Evolutionary conservation across 352 stramenopile species (phyloP).

Genomic region (Elongisporangium prolatum): DNA sequence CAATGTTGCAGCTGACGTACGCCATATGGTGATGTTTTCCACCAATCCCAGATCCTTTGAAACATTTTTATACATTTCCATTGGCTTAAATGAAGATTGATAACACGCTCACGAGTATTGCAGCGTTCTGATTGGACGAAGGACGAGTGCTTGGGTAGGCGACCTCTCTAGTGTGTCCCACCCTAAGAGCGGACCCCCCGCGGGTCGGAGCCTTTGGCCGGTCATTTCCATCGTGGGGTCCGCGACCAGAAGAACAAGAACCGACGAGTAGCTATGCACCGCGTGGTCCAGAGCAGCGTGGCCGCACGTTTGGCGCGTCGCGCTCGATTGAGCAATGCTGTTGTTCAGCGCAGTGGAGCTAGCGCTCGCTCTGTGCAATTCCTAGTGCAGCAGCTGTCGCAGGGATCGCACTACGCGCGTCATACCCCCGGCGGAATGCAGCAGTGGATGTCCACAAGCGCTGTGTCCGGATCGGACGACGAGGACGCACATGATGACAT

Average conservation of each 20-base stretch:
- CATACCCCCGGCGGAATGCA: not conserved
- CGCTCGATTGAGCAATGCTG: not conserved
- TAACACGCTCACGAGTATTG: not conserved
- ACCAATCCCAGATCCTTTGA: not conserved
- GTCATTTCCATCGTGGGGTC: not conserved
- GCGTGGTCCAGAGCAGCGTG: not conserved
- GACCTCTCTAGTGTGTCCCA: not conserved
- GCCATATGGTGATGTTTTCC: not conserved
- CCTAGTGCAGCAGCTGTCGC: not conserved
- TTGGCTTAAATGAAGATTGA: not conserved
- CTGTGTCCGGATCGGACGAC: slow-evolving; percentile 14
- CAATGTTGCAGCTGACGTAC: not conserved
- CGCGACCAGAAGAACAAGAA: slow-evolving; percentile 6
- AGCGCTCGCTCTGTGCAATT: not conserved
- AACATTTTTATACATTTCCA: not conserved
- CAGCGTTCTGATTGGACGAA: slow-evolving; percentile 6
- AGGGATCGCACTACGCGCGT: not conserved
- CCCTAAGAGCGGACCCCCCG: not conserved
- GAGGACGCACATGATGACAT: slow-evolving; percentile 16
- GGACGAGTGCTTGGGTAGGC: slow-evolving; percentile 1
- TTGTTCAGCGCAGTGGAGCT: not conserved
- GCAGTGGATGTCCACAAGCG: slow-evolving; percentile 14
- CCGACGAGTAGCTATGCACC: not conserved
- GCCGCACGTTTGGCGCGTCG: not conserved
- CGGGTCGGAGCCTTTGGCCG: not conserved